Evolutionary conservation across 139 green algal genomes (phyloP), one percentile per base, ranked within the genome.

Genomic region (Volvox reticuliferus): DNA sequence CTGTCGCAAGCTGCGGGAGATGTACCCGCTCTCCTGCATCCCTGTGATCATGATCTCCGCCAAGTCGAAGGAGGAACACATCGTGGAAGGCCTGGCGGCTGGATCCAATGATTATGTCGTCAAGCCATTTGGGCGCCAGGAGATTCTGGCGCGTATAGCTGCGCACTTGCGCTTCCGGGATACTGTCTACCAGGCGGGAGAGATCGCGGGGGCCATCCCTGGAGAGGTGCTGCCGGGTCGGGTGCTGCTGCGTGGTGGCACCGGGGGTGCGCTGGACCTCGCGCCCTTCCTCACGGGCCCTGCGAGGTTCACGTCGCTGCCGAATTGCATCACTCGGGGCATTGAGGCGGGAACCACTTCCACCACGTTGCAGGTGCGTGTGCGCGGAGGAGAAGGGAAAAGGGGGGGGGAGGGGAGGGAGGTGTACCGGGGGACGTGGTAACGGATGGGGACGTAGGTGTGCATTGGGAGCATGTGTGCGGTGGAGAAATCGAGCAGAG

Each of bases 31-130:
- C 68, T 89, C 93, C 65, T 94, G 94, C 93, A 94, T 97, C 75
- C 96, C 96, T 13, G 91, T 97, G 79, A 97, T 97, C 91, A 95
- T 98, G 92, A 93, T 97, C 63, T 86, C 36, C 22, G 96, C 96
- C 37, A 97, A 97, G 86, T 89, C 55, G 28, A 93, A 95, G 79
- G 95, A 97, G 86, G 95, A 97, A n/a, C 90, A 97, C 85, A 93
- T 97, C 30, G 95, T 97, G 80, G 93, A 97, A 82, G 96, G 96
- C 0, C 91, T 97, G n/a, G 78, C 84, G 22, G 78, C 84, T 24
- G 92, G 92, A 67, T 68, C 24, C 33, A 94, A 94, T 63, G 92
- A 94, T 84, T 97, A 97, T 73, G 79, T 97, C 35, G 93, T 94
- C 62, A 97, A 97, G 92, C 96, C 96, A 0, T 97, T 97, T 81